phyloP scores from a whole-genome alignment of 2,329 filamentous ascomycete species.

The Pyrenochaeta sp. region DNA sequence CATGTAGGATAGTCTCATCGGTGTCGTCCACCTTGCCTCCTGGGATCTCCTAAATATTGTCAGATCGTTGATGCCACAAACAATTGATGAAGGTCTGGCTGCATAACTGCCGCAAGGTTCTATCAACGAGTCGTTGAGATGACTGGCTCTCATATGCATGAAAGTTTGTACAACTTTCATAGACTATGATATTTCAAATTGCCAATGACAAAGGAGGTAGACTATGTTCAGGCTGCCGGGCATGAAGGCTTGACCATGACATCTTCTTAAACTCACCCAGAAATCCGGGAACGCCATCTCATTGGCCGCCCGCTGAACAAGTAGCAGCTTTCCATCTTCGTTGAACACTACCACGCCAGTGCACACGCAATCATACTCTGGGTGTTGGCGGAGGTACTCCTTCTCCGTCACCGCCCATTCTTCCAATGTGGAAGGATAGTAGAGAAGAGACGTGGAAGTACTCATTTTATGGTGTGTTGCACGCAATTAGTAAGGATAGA shows the following conservation, averaged over 20 bases:
- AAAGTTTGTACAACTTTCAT: neutral
- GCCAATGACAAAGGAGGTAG: neutral
- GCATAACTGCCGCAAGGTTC: no score
- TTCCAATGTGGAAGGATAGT: constrained; percentile 32
- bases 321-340: constrained; percentile 38
- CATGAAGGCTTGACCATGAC: neutral
- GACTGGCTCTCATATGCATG: neutral
- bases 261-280: constrained; percentile 37
- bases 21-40: constrained; percentile 59
- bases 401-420: constrained; percentile 39
- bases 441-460: constrained; percentile 15
- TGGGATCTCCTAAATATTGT: constrained; percentile 57
- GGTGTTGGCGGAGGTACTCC: constrained; percentile 37
- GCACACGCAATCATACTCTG: constrained; percentile 36
- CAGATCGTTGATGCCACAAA: constrained; percentile 4
- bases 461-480: constrained; percentile 4
- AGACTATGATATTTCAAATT: neutral
- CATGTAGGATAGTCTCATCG: constrained; percentile 59
- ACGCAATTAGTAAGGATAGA: neutral
- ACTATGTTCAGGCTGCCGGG: no score
- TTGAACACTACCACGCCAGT: constrained; percentile 46
- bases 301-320: constrained; percentile 47
- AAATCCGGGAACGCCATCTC: constrained; percentile 45
- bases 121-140: neutral
- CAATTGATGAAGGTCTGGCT: neutral